phyloP scores from a whole-genome alignment of 495 filamentous ascomycete species.

The Trichoderma parareesei region DNA sequence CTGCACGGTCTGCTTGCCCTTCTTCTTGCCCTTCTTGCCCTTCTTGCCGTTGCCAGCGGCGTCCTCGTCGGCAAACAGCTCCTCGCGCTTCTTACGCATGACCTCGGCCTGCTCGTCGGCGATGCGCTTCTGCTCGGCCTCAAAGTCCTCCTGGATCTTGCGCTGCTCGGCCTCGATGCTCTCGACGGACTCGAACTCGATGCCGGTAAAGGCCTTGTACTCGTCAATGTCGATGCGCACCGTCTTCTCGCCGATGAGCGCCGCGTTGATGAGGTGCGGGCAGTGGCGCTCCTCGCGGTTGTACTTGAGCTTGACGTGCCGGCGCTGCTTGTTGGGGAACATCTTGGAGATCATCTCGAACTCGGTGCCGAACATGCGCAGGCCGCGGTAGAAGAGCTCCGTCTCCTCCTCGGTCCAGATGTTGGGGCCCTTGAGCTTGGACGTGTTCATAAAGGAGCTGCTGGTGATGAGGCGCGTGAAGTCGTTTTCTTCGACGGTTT shows the following conservation, averaged over 20 bases:
- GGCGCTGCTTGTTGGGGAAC: conserved; percentile 67
- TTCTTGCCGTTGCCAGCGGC: conserved; percentile 27
- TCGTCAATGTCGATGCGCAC: conserved; percentile 56
- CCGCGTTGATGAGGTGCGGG: conserved; percentile 57
- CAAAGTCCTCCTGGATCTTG: conserved; percentile 56
- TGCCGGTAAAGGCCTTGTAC: conserved; percentile 55
- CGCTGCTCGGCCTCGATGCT: conserved; percentile 66
- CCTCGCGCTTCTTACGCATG: conserved; percentile 45
- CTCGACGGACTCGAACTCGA: conserved; percentile 45
- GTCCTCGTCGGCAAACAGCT: conserved; percentile 37
- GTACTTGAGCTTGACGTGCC: conserved; percentile 87
- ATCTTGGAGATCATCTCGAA: conserved; percentile 80
- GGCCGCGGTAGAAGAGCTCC: conserved; percentile 74
- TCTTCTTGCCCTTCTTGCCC: conserved; percentile 24
- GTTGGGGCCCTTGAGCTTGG: conserved; percentile 47
- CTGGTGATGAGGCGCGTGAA: conserved; percentile 71
- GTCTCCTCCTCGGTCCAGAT: conserved; percentile 72
- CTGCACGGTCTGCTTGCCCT: conserved; percentile 18
- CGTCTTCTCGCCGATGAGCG: conserved; percentile 52
- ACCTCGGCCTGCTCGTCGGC: conserved; percentile 35
- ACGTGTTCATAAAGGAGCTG: conserved; percentile 60
- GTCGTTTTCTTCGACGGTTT: conserved; percentile 73
- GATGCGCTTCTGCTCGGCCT: conserved; percentile 42
- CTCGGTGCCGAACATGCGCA: conserved; percentile 86
- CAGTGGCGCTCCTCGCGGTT: conserved; percentile 81